These are phyloP conservation scores for Schizonepeta tenuifolia DNA, from an alignment of 257 asterid species.

Conservation along the genomic window DNA sequence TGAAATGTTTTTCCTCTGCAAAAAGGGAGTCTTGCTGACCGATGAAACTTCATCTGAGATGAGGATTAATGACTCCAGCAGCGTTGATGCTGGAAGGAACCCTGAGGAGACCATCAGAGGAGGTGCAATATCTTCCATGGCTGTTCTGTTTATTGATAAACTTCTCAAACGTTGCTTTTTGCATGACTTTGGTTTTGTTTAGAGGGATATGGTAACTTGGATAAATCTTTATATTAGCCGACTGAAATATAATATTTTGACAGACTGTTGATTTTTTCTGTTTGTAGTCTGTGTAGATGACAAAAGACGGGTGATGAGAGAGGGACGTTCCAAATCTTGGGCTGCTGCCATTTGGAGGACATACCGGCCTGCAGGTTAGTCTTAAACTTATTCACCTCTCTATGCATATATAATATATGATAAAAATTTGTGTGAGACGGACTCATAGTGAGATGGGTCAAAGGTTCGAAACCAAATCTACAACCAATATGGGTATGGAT, in stretches of 20 bases:
- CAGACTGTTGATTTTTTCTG: slow-evolving; percentile 40
- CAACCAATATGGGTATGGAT: no score
- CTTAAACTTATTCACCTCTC: slow-evolving; percentile 1
- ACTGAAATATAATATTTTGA: slow-evolving; percentile 36
- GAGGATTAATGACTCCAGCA: slow-evolving; percentile 66
- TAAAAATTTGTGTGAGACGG: no score
- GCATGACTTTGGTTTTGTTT: slow-evolving; percentile 29
- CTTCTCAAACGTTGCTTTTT: slow-evolving; percentile 10
- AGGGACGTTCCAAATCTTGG: slow-evolving; percentile 43
- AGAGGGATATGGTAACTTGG: slow-evolving; percentile 12
- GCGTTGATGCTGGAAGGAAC: slow-evolving; percentile 51
- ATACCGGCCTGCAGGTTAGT: slow-evolving; percentile 47
- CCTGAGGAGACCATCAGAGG: slow-evolving; percentile 63
- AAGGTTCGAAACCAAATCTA: no score
- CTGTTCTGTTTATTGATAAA: slow-evolving; percentile 32
- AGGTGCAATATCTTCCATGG: slow-evolving; percentile 52
- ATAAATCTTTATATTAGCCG: slow-evolving; percentile 37
- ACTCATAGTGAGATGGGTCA: no score
- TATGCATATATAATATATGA: not conserved
- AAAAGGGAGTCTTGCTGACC: slow-evolving; percentile 43
- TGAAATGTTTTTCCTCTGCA: slow-evolving; percentile 61
- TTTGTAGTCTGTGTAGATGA: slow-evolving; percentile 48
- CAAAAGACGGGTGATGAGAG: slow-evolving; percentile 37
- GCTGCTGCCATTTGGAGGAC: slow-evolving; percentile 81
- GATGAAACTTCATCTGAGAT: slow-evolving; percentile 52